Conservation (phyloP, 192 early-diverging fungal species). For the Oehlia diaphana region DNA sequence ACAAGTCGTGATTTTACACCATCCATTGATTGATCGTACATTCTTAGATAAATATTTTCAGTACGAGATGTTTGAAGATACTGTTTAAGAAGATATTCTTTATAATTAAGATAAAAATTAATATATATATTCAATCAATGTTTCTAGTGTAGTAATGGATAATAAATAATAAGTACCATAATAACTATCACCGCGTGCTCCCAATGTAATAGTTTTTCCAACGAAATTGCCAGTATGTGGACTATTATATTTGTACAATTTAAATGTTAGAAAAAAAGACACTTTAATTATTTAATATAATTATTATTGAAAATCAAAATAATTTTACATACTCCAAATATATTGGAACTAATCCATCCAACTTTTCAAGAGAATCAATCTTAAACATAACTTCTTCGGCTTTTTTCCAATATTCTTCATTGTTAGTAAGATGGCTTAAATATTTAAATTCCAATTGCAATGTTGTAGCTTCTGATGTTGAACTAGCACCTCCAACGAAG, state of each 20-base stretch:
- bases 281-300: not conserved
- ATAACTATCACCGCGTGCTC: slow-evolving; percentile 85
- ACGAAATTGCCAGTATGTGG: slow-evolving; percentile 58
- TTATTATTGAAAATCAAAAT: not conserved
- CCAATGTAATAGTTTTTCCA: slow-evolving; percentile 67
- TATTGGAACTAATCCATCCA: slow-evolving; percentile 78
- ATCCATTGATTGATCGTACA: slow-evolving; percentile 63
- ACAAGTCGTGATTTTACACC: slow-evolving; percentile 71
- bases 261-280: not conserved
- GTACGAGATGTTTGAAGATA: slow-evolving; percentile 69
- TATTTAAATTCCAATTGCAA: slow-evolving; percentile 89
- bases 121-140: no score
- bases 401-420: slow-evolving; percentile 71
- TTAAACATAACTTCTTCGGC: slow-evolving; percentile 65
- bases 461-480: slow-evolving; percentile 80
- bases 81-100: slow-evolving; percentile 92
- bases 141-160: not conserved
- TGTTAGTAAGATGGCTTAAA: slow-evolving; percentile 70
- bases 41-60: slow-evolving; percentile 62
- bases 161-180: slow-evolving; percentile 61
- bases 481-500: slow-evolving; percentile 47
- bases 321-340: slow-evolving; percentile 50
- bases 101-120: not conserved
- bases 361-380: slow-evolving; percentile 49
- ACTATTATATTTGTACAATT: slow-evolving; percentile 19